Evolutionary conservation across 2,329 filamentous ascomycete genomes (phyloP), one percentile per base, ranked within the genome.

Genomic region (Diaporthe helianthi): DNA sequence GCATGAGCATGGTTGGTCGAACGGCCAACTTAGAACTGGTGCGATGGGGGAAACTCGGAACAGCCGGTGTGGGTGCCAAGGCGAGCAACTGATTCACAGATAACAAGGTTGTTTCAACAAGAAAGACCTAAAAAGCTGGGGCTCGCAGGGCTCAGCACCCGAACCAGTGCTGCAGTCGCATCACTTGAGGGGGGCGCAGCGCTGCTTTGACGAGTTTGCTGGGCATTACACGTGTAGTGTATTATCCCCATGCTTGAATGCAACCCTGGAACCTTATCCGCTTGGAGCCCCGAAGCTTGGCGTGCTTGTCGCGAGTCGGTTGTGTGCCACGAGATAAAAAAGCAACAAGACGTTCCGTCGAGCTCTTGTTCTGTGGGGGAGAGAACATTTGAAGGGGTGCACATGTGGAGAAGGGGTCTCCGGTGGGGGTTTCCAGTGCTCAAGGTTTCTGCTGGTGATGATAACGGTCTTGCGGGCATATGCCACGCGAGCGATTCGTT

Each of bases 81-180:
- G 41, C 55, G 55, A 61, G 41, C 41, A 19, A 47, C 58, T 61
- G 58, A 61, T 61, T 61, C 58, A 36, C 58, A 61, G 22, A 24
- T 41, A 61, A 33, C 31, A 61, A 61, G 58, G 58, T 47, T 61
- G 58, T 61, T 61, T 61, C 58, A 61, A 61, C 41, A 19, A 61
- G 58, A 47, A 9, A 47, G 41, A 38, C 36, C 12, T 38, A 12
- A 13, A 38, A n/a, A n/a, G n/a, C n/a, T n/a, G n/a, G n/a, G n/a
- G 36, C 36, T 38, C 33, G 58, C 31, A 24, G 26, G 4, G 24
- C 41, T 61, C 26, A 12, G n/a, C 10, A 46, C 2, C 10, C 38
- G 24, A 9, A 13, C 58, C 41, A 61, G n/a, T n/a, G n/a, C n/a
- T n/a, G n/a, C n/a, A n/a, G 55, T 61, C 55, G 38, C 55, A 44